These are phyloP conservation scores for Citrus maxima DNA, from an alignment of 345 rosid genomes.

Conservation along the genomic window DNA sequence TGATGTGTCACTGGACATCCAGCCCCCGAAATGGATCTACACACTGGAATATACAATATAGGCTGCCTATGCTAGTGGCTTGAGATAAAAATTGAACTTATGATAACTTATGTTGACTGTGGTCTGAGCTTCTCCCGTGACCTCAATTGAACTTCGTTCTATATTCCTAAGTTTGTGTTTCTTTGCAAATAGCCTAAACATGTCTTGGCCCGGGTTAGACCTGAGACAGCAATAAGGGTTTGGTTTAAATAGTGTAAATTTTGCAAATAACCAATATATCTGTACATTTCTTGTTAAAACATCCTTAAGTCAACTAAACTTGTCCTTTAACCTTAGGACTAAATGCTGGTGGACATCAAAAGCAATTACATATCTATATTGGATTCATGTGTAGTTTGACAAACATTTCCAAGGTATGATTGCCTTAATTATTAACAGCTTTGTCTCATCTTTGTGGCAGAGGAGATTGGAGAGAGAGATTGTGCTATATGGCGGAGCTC, in stretches of 20 bases:
- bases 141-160: neutral
- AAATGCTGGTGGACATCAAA: neutral
- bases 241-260: neutral
- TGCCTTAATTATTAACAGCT: neutral
- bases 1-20: neutral
- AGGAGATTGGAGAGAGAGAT: conserved; percentile 69
- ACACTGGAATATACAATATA: neutral
- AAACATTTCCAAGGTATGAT: neutral
- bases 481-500: conserved; percentile 42
- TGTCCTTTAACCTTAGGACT: neutral
- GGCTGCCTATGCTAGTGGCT: neutral
- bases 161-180: neutral
- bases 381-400: neutral
- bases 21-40: neutral
- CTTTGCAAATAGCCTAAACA: neutral
- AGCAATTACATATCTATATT: neutral
- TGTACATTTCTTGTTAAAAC: neutral
- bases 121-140: neutral
- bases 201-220: neutral
- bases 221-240: neutral
- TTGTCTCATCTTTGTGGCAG: conserved; percentile 31
- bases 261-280: neutral
- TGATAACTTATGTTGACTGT: neutral
- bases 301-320: neutral
- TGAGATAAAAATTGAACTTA: neutral